Conservation (phyloP, 768 basidiomycete genomes). For the Cyclocybe cylindracea region DNA sequence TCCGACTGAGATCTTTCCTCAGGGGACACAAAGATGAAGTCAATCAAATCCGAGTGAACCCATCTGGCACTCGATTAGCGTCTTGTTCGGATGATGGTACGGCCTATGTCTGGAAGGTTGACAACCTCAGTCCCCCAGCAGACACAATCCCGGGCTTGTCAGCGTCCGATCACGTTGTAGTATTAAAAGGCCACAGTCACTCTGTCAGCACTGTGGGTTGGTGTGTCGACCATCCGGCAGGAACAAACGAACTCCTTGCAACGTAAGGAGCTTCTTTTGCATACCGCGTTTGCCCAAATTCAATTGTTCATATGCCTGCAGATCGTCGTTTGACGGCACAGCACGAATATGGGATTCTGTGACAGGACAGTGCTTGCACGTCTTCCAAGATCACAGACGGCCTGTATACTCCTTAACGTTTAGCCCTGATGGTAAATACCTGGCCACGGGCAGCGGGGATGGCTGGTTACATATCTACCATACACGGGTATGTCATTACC, state of each 20-base stretch:
- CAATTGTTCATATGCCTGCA: slow-evolving; percentile 25
- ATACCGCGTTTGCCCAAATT: slow-evolving; percentile 2
- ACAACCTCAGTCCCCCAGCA: slow-evolving; percentile 36
- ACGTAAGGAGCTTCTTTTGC: slow-evolving; percentile 51
- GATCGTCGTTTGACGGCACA: slow-evolving; percentile 80
- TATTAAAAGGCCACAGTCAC: slow-evolving; percentile 65
- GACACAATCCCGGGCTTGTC: slow-evolving; percentile 45
- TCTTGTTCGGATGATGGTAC: slow-evolving; percentile 84
- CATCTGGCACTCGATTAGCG: slow-evolving; percentile 65
- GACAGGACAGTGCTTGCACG: slow-evolving; percentile 72
- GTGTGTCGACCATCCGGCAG: slow-evolving; percentile 56
- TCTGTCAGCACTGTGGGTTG: slow-evolving; percentile 69
- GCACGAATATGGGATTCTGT: slow-evolving; percentile 82
- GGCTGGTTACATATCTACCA: slow-evolving; percentile 75
- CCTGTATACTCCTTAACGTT: slow-evolving; percentile 76
- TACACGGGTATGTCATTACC: slow-evolving; percentile 48
- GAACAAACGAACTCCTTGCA: slow-evolving; percentile 62
- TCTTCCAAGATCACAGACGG: slow-evolving; percentile 70
- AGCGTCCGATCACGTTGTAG: slow-evolving; percentile 34
- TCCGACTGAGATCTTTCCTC: slow-evolving; percentile 9
- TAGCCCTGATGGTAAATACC: slow-evolving; percentile 69
- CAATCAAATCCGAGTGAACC: slow-evolving; percentile 75
- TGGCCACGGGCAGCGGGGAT: slow-evolving; percentile 82
- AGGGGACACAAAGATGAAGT: slow-evolving; percentile 80
- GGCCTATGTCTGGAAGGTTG: slow-evolving; percentile 74